A percentile compares a stretch with the other conserved stretches of the same genome.
These are phyloP conservation scores for Talaromyces wortmannii DNA, from an alignment of 495 filamentous ascomycete species.

Conservation along the genomic window DNA sequence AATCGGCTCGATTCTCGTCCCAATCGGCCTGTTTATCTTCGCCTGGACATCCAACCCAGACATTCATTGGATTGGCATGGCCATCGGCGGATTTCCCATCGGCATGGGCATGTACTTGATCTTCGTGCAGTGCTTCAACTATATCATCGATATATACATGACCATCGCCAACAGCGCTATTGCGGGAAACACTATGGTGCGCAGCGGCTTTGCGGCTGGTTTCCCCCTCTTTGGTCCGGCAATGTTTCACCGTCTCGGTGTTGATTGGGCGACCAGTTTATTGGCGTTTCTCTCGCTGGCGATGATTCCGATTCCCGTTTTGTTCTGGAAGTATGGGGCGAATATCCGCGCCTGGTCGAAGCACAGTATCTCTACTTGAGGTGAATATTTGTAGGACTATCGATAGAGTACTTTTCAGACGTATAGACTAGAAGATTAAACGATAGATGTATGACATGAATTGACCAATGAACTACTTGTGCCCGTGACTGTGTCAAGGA, in stretches of 20 bases:
- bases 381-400: too few species aligned
- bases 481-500: too few species aligned
- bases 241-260: conserved; percentile 32
- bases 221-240: conserved; percentile 37
- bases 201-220: conserved; percentile 55
- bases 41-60: conserved; percentile 40
- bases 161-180: conserved; percentile 64
- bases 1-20: conserved; percentile 38
- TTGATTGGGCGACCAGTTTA: conserved; percentile 36
- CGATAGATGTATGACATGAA: too few species aligned
- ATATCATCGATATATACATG: conserved; percentile 70
- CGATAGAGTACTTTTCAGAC: too few species aligned
- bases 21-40: conserved; percentile 49
- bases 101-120: conserved; percentile 61
- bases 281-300: conserved; percentile 35
- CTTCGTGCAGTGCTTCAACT: conserved; percentile 67
- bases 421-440: too few species aligned
- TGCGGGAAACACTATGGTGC: conserved; percentile 53
- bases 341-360: conserved; percentile 18
- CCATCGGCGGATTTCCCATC: conserved; percentile 53
- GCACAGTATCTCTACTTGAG: too few species aligned
- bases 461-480: too few species aligned
- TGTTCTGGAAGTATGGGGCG: conserved; percentile 25
- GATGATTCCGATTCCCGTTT: conserved; percentile 33
- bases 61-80: conserved; percentile 27